Evolutionary conservation across 2,329 filamentous ascomycete species (phyloP), one percentile per base, ranked within the genome.

Genomic region (Akanthomyces uredinophilus): DNA sequence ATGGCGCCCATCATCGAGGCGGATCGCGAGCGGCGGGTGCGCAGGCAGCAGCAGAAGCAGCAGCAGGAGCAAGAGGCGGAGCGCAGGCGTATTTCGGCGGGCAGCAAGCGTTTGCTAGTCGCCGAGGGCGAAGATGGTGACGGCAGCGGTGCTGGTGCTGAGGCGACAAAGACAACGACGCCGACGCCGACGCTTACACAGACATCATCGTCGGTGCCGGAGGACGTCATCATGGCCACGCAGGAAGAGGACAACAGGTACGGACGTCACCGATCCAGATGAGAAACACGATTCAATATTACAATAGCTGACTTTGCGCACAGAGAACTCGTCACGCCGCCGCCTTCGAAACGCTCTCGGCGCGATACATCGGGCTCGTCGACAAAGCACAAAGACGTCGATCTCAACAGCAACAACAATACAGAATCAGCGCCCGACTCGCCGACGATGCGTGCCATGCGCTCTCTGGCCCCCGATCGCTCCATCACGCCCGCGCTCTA

Each of bases 1-100:
- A 82, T 83, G 68, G 81, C 80, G 56, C 75, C 78, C 6, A 73
- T 75, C 41, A 69, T 79, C 37, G 69, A 74, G 60, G 76, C 77
- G n/a, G 76, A 80, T 37, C 73, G 71, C 43, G 71, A 77, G 65
- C 69, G 72, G 50, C 67, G 68, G n/a, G 27, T 66, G 53, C 69
- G 67, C 61, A 68, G 67, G 64, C 67, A 70, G 46, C 67, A 69
- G 32, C 65, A 66, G 20, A 58, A 64, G 18, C 58, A 65, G 16
- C 68, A 63, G 37, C 66, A 67, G 4, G 64, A 66, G 4, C 63
- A 64, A 18, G 64, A 64, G 20, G 53, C 68, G 56, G 53, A 27
- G 41, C 50, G 61, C 41, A 32, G 5, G 39, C 41, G 37, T 51
- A 47, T 24, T 24, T 32, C 29, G 18, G 37, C 51, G 8, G 29